These are phyloP conservation scores for Pterocarpus santalinus DNA, from an alignment of 306 rosid species.

Conservation along the genomic window DNA sequence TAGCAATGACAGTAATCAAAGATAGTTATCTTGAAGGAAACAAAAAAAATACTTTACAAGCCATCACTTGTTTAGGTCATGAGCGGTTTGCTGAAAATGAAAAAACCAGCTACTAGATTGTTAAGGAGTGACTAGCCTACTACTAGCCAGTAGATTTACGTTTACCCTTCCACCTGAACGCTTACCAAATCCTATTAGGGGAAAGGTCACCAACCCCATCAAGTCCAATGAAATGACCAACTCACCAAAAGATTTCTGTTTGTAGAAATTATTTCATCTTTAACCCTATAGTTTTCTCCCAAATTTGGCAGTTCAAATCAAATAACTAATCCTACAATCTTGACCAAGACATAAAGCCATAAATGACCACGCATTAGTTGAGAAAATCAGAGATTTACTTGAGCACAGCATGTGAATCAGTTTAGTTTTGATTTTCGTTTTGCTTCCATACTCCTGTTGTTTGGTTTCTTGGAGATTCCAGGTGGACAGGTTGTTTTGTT, in stretches of 20 bases:
- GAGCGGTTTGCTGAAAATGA: background rate
- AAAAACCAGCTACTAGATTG: background rate
- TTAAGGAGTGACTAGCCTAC: background rate
- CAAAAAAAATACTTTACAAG: background rate
- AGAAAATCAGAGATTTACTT: too few species aligned
- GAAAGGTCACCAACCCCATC: conserved; percentile 36
- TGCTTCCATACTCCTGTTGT: background rate
- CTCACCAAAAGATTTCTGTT: background rate
- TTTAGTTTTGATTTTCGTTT: background rate
- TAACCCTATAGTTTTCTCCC: too few species aligned
- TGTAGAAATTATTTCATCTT: background rate
- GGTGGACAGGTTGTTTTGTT: background rate
- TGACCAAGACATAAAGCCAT: too few species aligned
- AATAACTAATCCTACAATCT: too few species aligned
- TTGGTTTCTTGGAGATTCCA: too few species aligned
- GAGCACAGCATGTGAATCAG: too few species aligned
- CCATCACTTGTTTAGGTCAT: conserved; percentile 18
- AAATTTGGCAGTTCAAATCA: too few species aligned
- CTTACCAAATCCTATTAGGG: conserved; percentile 15
- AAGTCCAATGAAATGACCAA: conserved; percentile 19
- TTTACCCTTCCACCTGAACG: background rate
- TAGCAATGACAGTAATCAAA: too few species aligned
- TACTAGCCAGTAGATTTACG: background rate
- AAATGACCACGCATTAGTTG: too few species aligned
- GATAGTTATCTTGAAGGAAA: too few species aligned